Conservation (phyloP, 306 rosid genomes). For the Quercus engelmannii region DNA sequence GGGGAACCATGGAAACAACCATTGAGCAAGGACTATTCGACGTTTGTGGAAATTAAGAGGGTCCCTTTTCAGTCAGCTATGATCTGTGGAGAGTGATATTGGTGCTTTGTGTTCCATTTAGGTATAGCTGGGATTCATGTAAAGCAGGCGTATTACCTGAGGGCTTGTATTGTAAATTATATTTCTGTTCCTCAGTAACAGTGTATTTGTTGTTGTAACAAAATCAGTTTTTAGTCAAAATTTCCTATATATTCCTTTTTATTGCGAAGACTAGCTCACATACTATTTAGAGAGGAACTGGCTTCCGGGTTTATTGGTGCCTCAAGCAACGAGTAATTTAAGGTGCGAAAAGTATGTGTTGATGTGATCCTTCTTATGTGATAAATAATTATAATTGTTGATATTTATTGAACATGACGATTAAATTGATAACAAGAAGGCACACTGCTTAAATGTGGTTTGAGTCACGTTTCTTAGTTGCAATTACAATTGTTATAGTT, state of each 20-base stretch:
- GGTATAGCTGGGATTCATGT: constrained; percentile 14
- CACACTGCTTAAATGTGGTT: not conserved
- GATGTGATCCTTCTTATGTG: not conserved
- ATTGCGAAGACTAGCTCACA: not conserved
- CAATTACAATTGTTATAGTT: no score
- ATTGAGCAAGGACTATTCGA: constrained; percentile 57
- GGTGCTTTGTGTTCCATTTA: constrained; percentile 8
- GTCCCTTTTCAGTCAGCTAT: constrained; percentile 75
- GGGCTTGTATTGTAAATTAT: constrained; percentile 17
- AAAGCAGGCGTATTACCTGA: not conserved
- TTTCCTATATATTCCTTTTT: not conserved
- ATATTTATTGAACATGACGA: not conserved
- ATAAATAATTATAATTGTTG: not conserved
- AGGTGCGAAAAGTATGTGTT: not conserved
- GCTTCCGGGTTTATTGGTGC: not conserved
- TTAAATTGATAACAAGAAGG: not conserved
- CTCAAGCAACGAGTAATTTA: not conserved
- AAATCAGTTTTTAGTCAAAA: not conserved
- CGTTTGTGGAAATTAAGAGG: constrained; percentile 83
- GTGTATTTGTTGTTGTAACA: not conserved
- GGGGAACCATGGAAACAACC: constrained; percentile 99
- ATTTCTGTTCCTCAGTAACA: not conserved
- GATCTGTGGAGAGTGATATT: constrained; percentile 58
- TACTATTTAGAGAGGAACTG: not conserved
- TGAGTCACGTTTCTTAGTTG: no score